phyloP scores from a whole-genome alignment of 2,329 filamentous ascomycete genomes.

The Aspergillus uvarum region DNA sequence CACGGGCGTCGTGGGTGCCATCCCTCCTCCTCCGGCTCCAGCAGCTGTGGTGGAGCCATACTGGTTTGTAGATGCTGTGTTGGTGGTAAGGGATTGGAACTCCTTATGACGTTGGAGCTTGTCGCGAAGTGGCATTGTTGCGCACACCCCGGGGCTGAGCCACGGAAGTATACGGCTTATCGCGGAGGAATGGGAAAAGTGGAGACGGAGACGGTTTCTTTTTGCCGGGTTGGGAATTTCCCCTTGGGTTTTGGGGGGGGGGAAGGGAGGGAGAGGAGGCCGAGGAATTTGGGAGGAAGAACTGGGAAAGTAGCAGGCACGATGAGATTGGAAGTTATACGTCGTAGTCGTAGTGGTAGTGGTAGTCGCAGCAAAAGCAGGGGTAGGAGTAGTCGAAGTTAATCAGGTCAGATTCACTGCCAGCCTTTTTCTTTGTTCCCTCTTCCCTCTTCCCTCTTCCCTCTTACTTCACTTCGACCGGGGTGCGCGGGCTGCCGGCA shows the following conservation, averaged over 20 bases:
- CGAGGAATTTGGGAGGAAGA: background rate
- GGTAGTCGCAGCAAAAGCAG: too few relatives aligned
- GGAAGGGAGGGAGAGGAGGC: too few relatives aligned
- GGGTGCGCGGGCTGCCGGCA: background rate
- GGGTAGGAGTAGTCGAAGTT: too few relatives aligned
- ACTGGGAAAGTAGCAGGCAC: background rate
- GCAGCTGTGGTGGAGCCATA: conserved; percentile 36
- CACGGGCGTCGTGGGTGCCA: conserved; percentile 34
- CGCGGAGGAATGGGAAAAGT: conserved; percentile 9
- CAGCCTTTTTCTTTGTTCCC: background rate
- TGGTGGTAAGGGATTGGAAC: conserved; percentile 49
- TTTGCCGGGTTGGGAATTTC: background rate
- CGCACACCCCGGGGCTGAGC: conserved; percentile 1
- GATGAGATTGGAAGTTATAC: background rate
- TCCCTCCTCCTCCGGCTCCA: conserved; percentile 27
- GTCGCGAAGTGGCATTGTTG: conserved; percentile 59
- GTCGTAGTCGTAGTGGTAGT: too few relatives aligned
- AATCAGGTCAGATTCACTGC: background rate
- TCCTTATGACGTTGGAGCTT: conserved; percentile 58
- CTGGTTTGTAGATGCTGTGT: conserved; percentile 19
- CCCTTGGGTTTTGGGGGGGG: background rate
- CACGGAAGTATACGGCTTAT: conserved; percentile 8
- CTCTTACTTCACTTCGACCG: too few relatives aligned
- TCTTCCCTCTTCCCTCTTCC: too few relatives aligned
- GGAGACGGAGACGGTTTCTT: background rate